phyloP scores from a whole-genome alignment of 192 early-diverging fungal genomes.

The Coemansia furcata region DNA sequence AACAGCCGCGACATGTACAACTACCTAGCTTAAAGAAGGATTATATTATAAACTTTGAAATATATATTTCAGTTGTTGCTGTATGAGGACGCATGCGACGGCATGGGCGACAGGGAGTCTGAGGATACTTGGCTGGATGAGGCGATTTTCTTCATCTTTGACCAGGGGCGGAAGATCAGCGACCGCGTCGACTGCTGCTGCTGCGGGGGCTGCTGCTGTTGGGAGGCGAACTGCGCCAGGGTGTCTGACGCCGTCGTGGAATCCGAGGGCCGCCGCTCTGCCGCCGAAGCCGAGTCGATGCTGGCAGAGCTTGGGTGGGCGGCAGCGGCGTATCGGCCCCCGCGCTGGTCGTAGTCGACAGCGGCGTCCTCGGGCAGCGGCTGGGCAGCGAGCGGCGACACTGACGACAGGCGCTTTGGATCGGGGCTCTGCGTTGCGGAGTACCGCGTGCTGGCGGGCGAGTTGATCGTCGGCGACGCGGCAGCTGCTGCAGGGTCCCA shows the following conservation, averaged over 20 bases:
- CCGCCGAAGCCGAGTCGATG: slow-evolving; percentile 1
- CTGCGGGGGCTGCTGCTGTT: slow-evolving; percentile 7
- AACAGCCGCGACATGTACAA: slow-evolving; percentile 79
- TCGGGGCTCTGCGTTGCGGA: slow-evolving; percentile 20
- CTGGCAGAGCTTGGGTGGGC: background rate
- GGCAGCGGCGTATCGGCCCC: slow-evolving; percentile 29
- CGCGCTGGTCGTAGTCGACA: slow-evolving; percentile 20
- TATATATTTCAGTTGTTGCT: slow-evolving; percentile 10
- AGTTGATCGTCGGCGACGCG: slow-evolving; percentile 37
- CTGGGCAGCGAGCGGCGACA: slow-evolving; percentile 28
- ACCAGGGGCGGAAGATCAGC: slow-evolving; percentile 46
- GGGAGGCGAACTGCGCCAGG: slow-evolving; percentile 1
- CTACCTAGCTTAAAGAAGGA: slow-evolving; percentile 62
- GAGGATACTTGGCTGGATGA: slow-evolving; percentile 39
- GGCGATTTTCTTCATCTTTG: slow-evolving; percentile 51
- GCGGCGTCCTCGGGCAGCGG: slow-evolving; percentile 33
- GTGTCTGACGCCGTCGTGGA: slow-evolving; percentile 9
- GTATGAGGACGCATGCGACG: slow-evolving; percentile 33
- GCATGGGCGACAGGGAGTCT: slow-evolving; percentile 38
- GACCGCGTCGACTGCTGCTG: slow-evolving; percentile 36
- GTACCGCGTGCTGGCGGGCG: slow-evolving; percentile 30
- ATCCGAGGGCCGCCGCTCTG: slow-evolving; percentile 42
- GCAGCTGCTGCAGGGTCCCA: background rate
- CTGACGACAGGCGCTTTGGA: slow-evolving; percentile 26
- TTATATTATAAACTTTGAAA: background rate